These are phyloP conservation scores for Combretum micranthum DNA, from an alignment of 345 rosid genomes.

Conservation along the genomic window DNA sequence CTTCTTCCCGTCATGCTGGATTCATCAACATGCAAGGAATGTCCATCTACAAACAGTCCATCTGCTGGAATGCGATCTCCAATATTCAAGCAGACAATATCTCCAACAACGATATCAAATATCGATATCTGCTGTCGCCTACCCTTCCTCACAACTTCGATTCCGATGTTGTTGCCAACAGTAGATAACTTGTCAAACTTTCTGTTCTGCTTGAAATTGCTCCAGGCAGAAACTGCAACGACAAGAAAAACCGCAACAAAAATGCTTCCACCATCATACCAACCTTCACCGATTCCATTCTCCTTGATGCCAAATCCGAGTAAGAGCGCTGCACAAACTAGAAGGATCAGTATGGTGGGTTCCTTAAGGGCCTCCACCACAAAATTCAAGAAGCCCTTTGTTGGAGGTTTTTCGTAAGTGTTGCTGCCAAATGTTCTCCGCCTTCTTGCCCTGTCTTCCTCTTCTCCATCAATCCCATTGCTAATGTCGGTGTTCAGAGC, in stretches of 20 bases:
- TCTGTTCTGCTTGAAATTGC: constrained; percentile 40
- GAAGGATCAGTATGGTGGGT: constrained; percentile 46
- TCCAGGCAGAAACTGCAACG: constrained; percentile 42
- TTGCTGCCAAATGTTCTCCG: constrained; percentile 51
- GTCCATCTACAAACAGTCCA: constrained; percentile 45
- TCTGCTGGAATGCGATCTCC: constrained; percentile 74
- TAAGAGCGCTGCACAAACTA: constrained; percentile 53
- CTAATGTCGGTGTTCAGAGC: constrained; percentile 25
- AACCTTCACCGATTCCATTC: constrained; percentile 51
- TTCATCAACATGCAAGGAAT: constrained; percentile 47
- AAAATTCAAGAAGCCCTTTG: constrained; percentile 37
- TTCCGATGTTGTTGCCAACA: constrained; percentile 41
- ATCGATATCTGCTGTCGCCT: constrained; percentile 39
- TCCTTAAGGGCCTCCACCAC: constrained; percentile 52
- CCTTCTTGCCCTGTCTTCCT: constrained; percentile 26
- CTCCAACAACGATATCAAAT: constrained; percentile 64
- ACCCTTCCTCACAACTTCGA: constrained; percentile 46
- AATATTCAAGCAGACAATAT: constrained; percentile 40
- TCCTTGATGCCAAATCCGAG: constrained; percentile 56
- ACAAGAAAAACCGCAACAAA: constrained; percentile 49
- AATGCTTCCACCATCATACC: constrained; percentile 75
- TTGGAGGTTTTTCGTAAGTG: constrained; percentile 51
- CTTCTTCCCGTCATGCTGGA: constrained; percentile 69
- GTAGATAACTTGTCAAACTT: constrained; percentile 48
- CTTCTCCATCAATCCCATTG: constrained; percentile 31